phyloP scores from a whole-genome alignment of 192 early-diverging fungal genomes.

The Coemansia sp. region DNA sequence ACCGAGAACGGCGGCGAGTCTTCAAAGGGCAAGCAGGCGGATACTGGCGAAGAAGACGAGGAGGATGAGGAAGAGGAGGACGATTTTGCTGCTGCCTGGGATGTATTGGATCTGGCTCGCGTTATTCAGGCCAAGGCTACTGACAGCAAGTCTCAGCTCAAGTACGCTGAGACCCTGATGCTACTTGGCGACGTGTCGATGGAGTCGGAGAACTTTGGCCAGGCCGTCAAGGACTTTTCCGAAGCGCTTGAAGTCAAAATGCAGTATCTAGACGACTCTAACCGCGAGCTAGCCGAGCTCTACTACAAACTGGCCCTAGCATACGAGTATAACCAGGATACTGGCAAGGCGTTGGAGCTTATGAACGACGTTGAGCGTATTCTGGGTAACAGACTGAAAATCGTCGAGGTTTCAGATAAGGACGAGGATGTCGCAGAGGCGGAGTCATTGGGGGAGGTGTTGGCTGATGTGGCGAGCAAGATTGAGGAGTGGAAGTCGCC shows the following conservation, averaged over 20 bases:
- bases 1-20: conserved; percentile 38
- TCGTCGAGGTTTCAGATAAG: conserved; percentile 7
- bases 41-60: conserved; percentile 13
- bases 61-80: conserved; percentile 58
- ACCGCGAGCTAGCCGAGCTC: conserved; percentile 55
- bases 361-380: conserved; percentile 53
- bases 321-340: conserved; percentile 52
- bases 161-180: conserved; percentile 60
- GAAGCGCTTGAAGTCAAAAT: conserved; percentile 40
- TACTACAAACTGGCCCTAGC: conserved; percentile 58
- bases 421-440: conserved; percentile 25
- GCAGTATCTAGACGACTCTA: conserved; percentile 34
- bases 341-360: conserved; percentile 35
- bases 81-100: conserved; percentile 78
- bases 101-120: conserved; percentile 81
- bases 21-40: conserved; percentile 53
- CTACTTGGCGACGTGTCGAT: conserved; percentile 85
- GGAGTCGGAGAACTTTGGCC: conserved; percentile 71
- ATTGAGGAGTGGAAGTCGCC: conserved; percentile 53
- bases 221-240: conserved; percentile 50
- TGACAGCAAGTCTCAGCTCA: conserved; percentile 64
- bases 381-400: conserved; percentile 28
- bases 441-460: conserved; percentile 33
- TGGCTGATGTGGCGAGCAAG: conserved; percentile 45
- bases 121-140: conserved; percentile 70